Evolutionary conservation across 495 filamentous ascomycete genomes (phyloP), one percentile per base, ranked within the genome.

Genomic region (Geopyxis carbonaria): DNA sequence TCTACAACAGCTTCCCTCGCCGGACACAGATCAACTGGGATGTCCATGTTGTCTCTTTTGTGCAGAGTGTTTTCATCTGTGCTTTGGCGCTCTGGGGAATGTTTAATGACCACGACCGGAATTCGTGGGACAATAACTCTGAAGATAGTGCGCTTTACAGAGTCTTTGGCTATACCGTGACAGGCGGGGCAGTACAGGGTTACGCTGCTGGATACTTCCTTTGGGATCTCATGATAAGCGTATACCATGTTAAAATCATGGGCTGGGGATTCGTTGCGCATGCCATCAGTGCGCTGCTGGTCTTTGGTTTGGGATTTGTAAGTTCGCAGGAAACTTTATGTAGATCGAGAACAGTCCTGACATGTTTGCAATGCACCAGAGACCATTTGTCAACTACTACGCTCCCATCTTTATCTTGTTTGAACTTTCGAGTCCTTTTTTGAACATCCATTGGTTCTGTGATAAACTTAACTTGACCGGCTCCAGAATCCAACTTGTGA

Each of bases 361-460:
- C 29, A 24, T 20, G 4, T 31, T 19, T 27, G 48, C 56, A 89
- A n/a, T n/a, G n/a, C n/a, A 29, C 48, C 56, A 94, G 86, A 67
- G 83, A 45, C 89, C 89, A 0, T 93, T 93, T 56, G 64, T 93
- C 46, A 93, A 93, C 63, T 94, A 75, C 66, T 95, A 93, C 61
- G 81, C 73, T 38, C 69, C 75, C 13, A 72, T 74, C 37, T 95
- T 99, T 64, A 82, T 99, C 53, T 82, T 99, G 50, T 99, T 93
- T 68, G 89, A 99, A 64, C 79, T 99, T 40, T 93, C 83, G 38
- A 78, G 74, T 48, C 84, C 84, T 10, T 87, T 92, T 64, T 75
- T 91, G 52, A 91, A 93, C 58, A 80, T 95, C 61, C 89, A 99
- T 68, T 99, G 89, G 89, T 95, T 99, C 70, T 86, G 79, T 55